phyloP scores from a whole-genome alignment of 2,329 filamentous ascomycete species.

The Reticulascus tulasneorum region DNA sequence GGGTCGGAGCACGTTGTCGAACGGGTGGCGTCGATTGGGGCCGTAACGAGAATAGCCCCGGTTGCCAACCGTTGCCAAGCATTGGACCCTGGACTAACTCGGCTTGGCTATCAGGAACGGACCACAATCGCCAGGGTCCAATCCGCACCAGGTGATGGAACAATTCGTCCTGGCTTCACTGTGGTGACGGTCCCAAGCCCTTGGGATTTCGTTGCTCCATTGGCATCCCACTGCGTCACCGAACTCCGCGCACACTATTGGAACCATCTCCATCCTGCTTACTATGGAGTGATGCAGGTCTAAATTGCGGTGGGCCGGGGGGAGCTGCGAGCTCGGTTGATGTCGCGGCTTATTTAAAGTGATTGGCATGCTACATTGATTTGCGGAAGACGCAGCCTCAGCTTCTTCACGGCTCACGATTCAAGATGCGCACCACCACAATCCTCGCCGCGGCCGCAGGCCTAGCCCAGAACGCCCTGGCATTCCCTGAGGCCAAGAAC shows the following conservation, averaged over 20 bases:
- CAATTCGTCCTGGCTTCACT: background rate
- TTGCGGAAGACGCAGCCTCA: too few species aligned
- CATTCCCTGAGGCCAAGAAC: conserved; percentile 19
- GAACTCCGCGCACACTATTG: conserved; percentile 1
- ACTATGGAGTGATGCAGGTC: too few species aligned
- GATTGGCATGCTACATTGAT: too few species aligned
- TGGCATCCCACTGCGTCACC: background rate
- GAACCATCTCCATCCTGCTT: too few species aligned
- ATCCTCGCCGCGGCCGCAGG: conserved; percentile 2
- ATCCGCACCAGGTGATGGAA: conserved; percentile 5
- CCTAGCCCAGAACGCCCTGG: conserved; percentile 7
- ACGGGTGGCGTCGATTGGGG: conserved; percentile 10
- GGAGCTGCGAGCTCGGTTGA: too few species aligned
- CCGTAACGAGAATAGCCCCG: background rate
- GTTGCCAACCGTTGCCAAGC: conserved; percentile 5
- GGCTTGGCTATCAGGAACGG: conserved; percentile 13
- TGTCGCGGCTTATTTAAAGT: too few species aligned
- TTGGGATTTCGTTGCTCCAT: background rate
- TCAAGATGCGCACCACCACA: conserved; percentile 11
- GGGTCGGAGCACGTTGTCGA: conserved; percentile 11
- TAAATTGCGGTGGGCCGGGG: too few species aligned
- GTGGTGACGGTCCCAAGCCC: background rate
- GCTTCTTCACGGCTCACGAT: conserved; percentile 2
- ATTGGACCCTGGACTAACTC: conserved; percentile 1
- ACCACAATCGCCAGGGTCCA: too few species aligned